A percentile compares a stretch with the other conserved stretches of the same genome.
Conservation (phyloP, 129 eudicot species). For the Glebionis coronaria region DNA sequence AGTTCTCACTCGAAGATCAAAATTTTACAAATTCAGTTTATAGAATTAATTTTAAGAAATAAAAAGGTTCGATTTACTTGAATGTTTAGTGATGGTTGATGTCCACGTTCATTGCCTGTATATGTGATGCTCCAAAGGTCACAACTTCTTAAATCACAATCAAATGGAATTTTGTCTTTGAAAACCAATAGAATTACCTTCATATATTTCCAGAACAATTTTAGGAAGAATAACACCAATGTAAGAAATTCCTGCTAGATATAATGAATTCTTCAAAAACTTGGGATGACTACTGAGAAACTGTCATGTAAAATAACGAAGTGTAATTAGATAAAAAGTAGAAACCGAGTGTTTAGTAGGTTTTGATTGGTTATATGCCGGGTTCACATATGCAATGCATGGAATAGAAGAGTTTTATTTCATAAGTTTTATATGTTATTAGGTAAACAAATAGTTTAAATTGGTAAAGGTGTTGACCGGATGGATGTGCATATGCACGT, state of each 20-base stretch:
- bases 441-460: too few relatives aligned
- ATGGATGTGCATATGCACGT: too few relatives aligned
- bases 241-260: constrained; percentile 20
- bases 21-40: too few relatives aligned
- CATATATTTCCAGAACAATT: constrained; percentile 13
- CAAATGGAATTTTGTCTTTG: neutral
- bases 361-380: too few relatives aligned
- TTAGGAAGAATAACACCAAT: constrained; percentile 10
- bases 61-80: neutral
- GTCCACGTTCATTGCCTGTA: constrained; percentile 17
- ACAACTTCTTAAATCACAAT: neutral
- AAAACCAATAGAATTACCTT: neutral
- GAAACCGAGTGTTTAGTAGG: too few relatives aligned
- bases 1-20: too few relatives aligned
- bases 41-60: neutral
- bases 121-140: neutral
- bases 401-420: too few relatives aligned
- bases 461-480: too few relatives aligned
- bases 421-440: too few relatives aligned
- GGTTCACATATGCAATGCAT: too few relatives aligned
- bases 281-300: constrained; percentile 16
- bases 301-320: neutral
- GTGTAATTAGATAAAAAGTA: neutral
- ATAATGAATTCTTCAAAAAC: constrained; percentile 15
- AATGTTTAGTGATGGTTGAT: constrained; percentile 15